Evolutionary conservation across 2,329 filamentous ascomycete genomes (phyloP), one percentile per base, ranked within the genome.

Genomic region (Cladosporium colombiae): DNA sequence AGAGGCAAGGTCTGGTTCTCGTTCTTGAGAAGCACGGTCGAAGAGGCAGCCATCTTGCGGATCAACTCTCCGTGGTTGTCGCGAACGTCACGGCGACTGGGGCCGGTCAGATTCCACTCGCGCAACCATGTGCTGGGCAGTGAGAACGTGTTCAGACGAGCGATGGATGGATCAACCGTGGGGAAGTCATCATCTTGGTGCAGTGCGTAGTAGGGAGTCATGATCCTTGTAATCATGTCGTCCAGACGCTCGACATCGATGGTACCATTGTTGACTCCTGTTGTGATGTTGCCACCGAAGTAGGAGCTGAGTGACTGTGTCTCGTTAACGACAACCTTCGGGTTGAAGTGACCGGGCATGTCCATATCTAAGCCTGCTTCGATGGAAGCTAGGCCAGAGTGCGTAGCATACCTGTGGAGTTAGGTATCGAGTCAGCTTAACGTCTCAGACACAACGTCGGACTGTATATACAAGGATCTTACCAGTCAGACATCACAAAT

Each of bases 201-300:
- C 61, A 95, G 81, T 75, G 95, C 90, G 69, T 84, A 88, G 81
- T 82, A 88, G 0, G 84, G 74, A 5, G 85, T 82, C n/a, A 87
- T 72, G 46, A 71, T 70, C 55, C 76, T 71, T 1, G 78, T 83
- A 0, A 81, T 84, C 86, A 89, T 89, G 66, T 89, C 85, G 65
- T 85, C 79, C 0, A 90, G 63, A 11, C 88, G 82, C 40, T 46
- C 75, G 66, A 85, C 79, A 0, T 84, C 74, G 0, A 90, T 78
- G 0, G 84, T 84, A 18, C 72, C 73, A 31, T 73, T 74, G 1
- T 87, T 88, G 21, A 91, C 83, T 0, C 88, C 85, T 5, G 81
- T 62, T 3, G 82, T 74, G 29, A 75, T 64, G 55, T 94, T 83
- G 1, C 84, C 76, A 0, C 91, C 93, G 86, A 91, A 46, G 94